phyloP scores from a whole-genome alignment of 176 grass and related monocot species.

The Triticum monococcum region DNA sequence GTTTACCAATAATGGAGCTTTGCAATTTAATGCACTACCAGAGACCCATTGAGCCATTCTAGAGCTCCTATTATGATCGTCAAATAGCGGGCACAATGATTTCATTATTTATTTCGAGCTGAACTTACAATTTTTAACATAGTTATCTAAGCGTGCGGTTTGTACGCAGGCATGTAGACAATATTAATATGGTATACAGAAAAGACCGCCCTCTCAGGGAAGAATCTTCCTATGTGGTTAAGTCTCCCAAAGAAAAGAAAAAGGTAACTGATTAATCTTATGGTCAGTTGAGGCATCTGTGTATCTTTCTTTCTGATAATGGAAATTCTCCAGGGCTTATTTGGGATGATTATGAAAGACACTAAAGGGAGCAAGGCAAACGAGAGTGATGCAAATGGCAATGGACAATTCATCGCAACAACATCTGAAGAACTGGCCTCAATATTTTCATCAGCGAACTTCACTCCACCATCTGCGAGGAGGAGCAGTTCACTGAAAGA shows the following conservation, averaged over 20 bases:
- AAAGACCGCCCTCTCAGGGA: conserved; percentile 47
- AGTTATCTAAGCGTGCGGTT: conserved; percentile 23
- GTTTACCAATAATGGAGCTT: neutral
- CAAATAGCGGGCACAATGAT: neutral
- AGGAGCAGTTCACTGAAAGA: conserved; percentile 56
- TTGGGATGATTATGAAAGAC: conserved; percentile 88
- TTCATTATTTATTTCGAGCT: conserved; percentile 23
- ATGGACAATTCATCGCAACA: conserved; percentile 39
- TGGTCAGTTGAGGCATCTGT: neutral
- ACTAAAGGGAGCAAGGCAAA: conserved; percentile 81
- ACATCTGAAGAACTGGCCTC: conserved; percentile 57
- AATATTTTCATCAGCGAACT: conserved; percentile 79
- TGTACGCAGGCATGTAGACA: conserved; percentile 63
- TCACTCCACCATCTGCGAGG: conserved; percentile 46
- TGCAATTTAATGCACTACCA: neutral
- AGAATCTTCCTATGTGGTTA: conserved; percentile 55
- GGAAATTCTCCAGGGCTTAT: conserved; percentile 63
- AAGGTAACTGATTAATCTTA: conserved; percentile 56
- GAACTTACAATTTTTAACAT: conserved; percentile 4
- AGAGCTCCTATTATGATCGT: neutral
- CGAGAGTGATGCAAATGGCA: conserved; percentile 44
- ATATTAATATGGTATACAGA: conserved; percentile 66
- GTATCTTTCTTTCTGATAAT: conserved; percentile 22
- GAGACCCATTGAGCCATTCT: conserved; percentile 14
- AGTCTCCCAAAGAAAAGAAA: conserved; percentile 85